phyloP scores from a whole-genome alignment of 2,329 filamentous ascomycete species.

The Pyrenophora teres region DNA sequence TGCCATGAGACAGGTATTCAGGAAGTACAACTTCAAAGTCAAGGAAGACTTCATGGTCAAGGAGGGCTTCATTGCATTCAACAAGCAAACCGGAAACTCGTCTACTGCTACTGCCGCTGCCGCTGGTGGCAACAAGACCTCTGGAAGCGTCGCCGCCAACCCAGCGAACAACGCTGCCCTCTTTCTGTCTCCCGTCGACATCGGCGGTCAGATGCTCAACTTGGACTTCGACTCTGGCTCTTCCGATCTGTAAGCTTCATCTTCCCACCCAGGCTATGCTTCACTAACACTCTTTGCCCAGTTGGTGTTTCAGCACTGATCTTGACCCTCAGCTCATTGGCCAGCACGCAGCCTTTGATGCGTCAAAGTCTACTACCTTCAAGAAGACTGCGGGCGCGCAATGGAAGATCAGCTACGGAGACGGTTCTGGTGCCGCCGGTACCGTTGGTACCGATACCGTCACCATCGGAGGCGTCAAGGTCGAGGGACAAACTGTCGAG shows the following conservation, averaged over 20 bases:
- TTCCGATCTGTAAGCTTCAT: conserved; percentile 63
- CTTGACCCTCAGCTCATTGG: conserved; percentile 53
- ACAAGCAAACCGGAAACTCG: conserved; percentile 19
- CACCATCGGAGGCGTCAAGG: conserved; percentile 67
- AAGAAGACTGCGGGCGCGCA: conserved; percentile 54
- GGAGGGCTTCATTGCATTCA: conserved; percentile 48
- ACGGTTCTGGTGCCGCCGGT: conserved; percentile 66
- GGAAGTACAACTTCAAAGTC: conserved; percentile 64
- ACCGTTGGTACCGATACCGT: conserved; percentile 71
- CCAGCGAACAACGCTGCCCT: conserved; percentile 69
- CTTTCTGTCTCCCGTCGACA: conserved; percentile 70
- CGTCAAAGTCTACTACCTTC: conserved; percentile 58
- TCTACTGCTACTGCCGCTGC: conserved; percentile 11
- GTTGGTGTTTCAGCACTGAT: conserved; percentile 71
- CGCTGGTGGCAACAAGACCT: conserved; percentile 40
- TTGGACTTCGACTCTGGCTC: conserved; percentile 79
- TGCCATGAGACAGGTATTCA: conserved; percentile 68
- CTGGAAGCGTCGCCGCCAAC: conserved; percentile 66
- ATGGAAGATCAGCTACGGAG: conserved; percentile 72
- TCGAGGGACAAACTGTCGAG: conserved; percentile 68
- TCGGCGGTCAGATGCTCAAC: conserved; percentile 70
- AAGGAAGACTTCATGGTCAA: conserved; percentile 25
- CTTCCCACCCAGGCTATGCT: neutral
- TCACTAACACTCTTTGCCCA: conserved; percentile 34
- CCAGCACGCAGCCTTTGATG: conserved; percentile 62